Conservation (phyloP, 345 rosid species). For the Murraya koenigii region DNA sequence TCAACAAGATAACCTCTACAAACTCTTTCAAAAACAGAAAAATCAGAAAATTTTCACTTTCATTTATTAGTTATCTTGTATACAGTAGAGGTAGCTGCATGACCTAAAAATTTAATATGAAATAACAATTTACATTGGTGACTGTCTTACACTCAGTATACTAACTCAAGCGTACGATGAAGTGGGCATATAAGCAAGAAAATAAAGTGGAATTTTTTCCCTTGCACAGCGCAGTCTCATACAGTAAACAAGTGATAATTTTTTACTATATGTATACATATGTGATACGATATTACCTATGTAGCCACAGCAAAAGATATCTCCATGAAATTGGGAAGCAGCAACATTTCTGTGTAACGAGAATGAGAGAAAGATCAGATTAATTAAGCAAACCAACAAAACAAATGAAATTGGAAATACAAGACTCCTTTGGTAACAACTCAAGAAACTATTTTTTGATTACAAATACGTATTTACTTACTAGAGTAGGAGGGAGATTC, state of each 20-base stretch:
- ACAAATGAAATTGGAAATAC: background rate
- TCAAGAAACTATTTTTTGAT: background rate
- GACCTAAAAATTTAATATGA: background rate
- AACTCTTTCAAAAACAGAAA: background rate
- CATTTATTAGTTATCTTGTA: background rate
- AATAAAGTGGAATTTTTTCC: background rate
- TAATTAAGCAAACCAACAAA: background rate
- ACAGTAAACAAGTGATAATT: background rate
- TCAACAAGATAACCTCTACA: background rate
- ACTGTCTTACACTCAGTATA: background rate
- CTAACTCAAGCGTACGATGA: background rate
- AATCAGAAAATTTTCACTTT: background rate
- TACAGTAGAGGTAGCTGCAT: background rate
- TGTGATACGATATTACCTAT: background rate
- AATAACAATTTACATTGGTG: background rate
- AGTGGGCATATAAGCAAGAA: background rate
- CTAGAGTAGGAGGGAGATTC: no score
- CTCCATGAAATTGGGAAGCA: constrained; percentile 14
- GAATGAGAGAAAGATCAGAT: constrained; percentile 1
- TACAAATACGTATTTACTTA: no score
- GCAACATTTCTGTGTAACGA: background rate
- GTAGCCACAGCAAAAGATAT: background rate
- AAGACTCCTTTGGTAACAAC: background rate
- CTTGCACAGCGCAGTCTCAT: background rate
- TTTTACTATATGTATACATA: background rate